Evolutionary conservation across 805 yeast species (phyloP), one percentile per base, ranked within the genome.

Genomic region (Lipomyces orientalis): DNA sequence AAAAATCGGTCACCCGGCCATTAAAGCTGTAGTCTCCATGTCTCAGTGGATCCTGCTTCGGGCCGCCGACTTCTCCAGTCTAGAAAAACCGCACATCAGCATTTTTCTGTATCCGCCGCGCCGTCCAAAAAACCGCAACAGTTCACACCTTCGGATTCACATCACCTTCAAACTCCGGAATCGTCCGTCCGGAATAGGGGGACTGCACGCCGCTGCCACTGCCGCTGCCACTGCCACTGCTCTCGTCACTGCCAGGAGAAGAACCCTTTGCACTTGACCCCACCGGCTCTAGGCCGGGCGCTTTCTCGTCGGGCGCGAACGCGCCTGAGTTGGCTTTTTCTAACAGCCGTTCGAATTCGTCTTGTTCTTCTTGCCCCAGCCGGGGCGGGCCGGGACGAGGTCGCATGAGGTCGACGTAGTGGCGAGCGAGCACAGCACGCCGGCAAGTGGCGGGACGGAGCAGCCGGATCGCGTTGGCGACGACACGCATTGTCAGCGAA

Each of bases 61-160:
- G 99, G 0, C 99, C 99, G 59, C 97, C 97, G 29, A 89, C 83
- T 79, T 95, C 99, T 2, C 99, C 99, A 0, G 99, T 95, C 61
- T 76, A 67, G 7, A 22, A 31, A 33, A 10, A 19, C 43, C n/a
- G 10, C 33, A 29, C 10, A n/a, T 16, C 49, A 54, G 35, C 19
- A 37, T 37, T 37, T 37, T 10, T 2, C 10, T 37, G 43, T 37
- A 37, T 37, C 7, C 14, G 10, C 46, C 2, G 10, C 29, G 16
- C 46, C 14, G 1, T 19, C 39, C 22, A 29, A 10, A 43, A 31
- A n/a, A n/a, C n/a, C n/a, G n/a, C n/a, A n/a, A 37, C 49, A 29
- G 29, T 10, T 22, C 51, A 66, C 82, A 68, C 73, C 70, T 71
- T 85, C 0, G 99, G 99, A 76, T 95, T 95, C 19, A 84, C 87